Evolutionary conservation across 164 flowering plant genomes (phyloP).

Genomic region (Aristolochia contorta): DNA sequence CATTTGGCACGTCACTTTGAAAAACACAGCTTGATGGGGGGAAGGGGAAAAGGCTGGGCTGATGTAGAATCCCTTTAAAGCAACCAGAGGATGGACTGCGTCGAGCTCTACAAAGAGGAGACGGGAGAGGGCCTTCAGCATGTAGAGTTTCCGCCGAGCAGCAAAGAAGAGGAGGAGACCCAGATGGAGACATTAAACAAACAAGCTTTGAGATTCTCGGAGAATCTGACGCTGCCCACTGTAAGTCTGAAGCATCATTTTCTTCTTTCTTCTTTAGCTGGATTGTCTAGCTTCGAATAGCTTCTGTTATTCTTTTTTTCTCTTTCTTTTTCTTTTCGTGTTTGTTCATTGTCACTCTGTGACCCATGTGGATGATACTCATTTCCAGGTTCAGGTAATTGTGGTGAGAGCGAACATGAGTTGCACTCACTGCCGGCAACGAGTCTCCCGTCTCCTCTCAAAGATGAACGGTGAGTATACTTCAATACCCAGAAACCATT

Average conservation of each 20-base stretch:
- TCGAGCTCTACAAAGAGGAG: not conserved
- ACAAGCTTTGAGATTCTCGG: slow-evolving; percentile 4
- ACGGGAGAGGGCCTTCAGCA: not conserved
- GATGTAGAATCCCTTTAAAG: too few species aligned
- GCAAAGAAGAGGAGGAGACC: not conserved
- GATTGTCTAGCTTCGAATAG: too few species aligned
- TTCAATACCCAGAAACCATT: not conserved
- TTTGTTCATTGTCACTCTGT: not conserved
- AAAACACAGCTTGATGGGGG: too few species aligned
- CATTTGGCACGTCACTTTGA: too few species aligned
- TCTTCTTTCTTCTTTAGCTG: not conserved
- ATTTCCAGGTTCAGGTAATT: slow-evolving; percentile 7
- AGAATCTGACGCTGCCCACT: slow-evolving; percentile 5
- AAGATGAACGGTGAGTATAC: slow-evolving; percentile 8
- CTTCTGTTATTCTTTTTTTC: not conserved
- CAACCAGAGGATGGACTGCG: too few species aligned
- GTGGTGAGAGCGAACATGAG: slow-evolving; percentile 9
- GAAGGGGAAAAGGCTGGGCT: too few species aligned
- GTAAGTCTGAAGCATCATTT: not conserved
- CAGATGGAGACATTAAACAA: not conserved
- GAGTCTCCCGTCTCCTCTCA: slow-evolving; percentile 3
- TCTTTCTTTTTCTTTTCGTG: not conserved
- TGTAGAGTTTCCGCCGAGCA: not conserved
- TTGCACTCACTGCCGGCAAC: slow-evolving; percentile 9
- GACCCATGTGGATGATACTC: not conserved